Evolutionary conservation across 805 yeast genomes (phyloP), one percentile per base, ranked within the genome.

Genomic region (Ogataea philodendri): DNA sequence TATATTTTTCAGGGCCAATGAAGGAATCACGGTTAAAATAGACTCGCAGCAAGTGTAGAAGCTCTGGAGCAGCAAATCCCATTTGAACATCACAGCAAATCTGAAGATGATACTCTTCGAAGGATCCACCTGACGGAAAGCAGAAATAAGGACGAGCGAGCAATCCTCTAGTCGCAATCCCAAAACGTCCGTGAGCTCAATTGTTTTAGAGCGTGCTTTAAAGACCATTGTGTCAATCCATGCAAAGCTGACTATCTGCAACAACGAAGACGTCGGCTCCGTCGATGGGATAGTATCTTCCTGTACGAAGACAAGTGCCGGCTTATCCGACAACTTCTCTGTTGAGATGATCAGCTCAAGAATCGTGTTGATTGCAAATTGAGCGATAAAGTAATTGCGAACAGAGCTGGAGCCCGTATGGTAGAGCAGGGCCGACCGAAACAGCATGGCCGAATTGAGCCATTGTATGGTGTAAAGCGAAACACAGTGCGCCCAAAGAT

Each of bases 141-240:
- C 65, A 48, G 78, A 74, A 37, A 87, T 65, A 5, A 86, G 78
- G 32, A 69, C 69, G 46, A 81, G 76, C 0, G 96, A 81, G 55
- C 87, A 87, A 60, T 90, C 97, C 41, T 81, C 84, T 45, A 74
- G 74, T 42, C 74, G 66, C 45, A 93, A 70, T 26, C 93, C 95
- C 95, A 96, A 86, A 30, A 90, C 78, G 44, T 88, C 93, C 4
- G 67, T 66, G 47, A 67, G 59, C 16, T 69, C 63, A 48, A 93
- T 64, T 1, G 82, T 65, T 4, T 60, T 56, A 41, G 67, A 64
- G 55, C 75, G 81, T 3, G 96, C 84, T 27, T 67, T 56, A 72
- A 80, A 72, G 19, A 89, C 70, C 69, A 89, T 69, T 8, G 70
- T 66, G 52, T 82, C 77, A 26, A 87, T 63, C 95, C 95, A 93